Evolutionary conservation across 2,329 filamentous ascomycete genomes (phyloP), one percentile per base, ranked within the genome.

Genomic region (Aspergillus sp.): DNA sequence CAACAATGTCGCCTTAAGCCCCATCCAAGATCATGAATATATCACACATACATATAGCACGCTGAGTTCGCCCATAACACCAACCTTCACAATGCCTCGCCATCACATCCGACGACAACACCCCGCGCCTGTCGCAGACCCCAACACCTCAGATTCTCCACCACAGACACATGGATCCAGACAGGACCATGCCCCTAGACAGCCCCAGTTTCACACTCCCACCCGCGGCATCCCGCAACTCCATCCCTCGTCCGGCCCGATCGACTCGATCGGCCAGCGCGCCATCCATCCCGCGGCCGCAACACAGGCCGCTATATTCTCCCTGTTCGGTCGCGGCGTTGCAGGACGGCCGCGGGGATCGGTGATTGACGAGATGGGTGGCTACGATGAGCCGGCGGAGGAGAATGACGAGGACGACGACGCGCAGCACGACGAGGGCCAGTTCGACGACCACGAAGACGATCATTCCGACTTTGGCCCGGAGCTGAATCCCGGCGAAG

Each of bases 181-280:
- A 47, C 48, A 16, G 14, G 20, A 32, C n/a, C 35, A 36, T 26
- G 20, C 17, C 19, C 20, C n/a, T 13, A 17, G 24, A 26, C 42
- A 45, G 24, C 32, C 54, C 7, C 67, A 70, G 50, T 70, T 67
- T 47, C 65, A 68, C 16, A 70, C 67, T 9, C 66, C 67, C 1
- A 57, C 66, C 9, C 61, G 62, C 26, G 60, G 57, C 14, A 65
- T 63, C 13, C 67, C 63, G 9, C 63, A 64, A 22, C 56, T 60
- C 9, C 60, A 57, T 42, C 62, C 61, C 3, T 66, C 67, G 10
- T 64, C 66, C 42, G 64, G 46, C n/a, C 61, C 50, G 17, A 63
- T 63, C 9, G 55, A 59, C 16, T 57, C 57, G 10, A 46, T 60
- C 24, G 63, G 62, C 8, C 56, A 65, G 1, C 16, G 19, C 14